phyloP scores from a whole-genome alignment of 2,329 filamentous ascomycete species.

The Calonectria ilicicola region DNA sequence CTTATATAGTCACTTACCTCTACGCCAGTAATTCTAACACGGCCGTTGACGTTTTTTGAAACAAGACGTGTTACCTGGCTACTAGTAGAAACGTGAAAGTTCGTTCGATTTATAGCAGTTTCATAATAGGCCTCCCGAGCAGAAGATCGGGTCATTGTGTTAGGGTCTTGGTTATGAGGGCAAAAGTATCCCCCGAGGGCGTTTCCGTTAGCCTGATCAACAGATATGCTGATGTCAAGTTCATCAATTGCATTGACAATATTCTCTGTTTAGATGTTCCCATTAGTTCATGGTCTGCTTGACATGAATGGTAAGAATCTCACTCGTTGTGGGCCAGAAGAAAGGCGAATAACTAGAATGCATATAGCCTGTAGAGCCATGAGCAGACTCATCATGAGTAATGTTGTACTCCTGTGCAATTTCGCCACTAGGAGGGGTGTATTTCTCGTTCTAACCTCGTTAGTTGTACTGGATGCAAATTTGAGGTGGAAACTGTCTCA shows the following conservation, averaged over 20 bases:
- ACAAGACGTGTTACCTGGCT: slow-evolving; percentile 35
- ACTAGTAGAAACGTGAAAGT: slow-evolving; percentile 27
- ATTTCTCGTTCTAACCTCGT: slow-evolving; percentile 29
- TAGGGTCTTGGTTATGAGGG: slow-evolving; percentile 34
- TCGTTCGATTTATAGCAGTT: slow-evolving; percentile 18
- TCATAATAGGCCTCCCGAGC: slow-evolving; percentile 37
- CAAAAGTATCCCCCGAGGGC: slow-evolving; percentile 37
- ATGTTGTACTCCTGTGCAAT: slow-evolving; percentile 31
- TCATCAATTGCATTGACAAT: slow-evolving; percentile 26
- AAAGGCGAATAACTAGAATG: slow-evolving; percentile 36
- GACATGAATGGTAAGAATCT: background rate
- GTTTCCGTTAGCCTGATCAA: slow-evolving; percentile 35
- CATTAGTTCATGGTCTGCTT: fast-evolving
- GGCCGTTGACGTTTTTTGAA: slow-evolving; percentile 21
- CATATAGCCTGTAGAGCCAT: slow-evolving; percentile 31
- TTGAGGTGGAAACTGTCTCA: fast-evolving
- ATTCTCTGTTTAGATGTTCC: slow-evolving; percentile 15
- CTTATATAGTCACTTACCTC: slow-evolving; percentile 26
- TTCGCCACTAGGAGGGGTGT: slow-evolving; percentile 16
- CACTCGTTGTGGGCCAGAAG: slow-evolving; percentile 41
- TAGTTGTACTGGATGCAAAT: background rate
- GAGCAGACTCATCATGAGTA: slow-evolving; percentile 26
- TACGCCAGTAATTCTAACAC: slow-evolving; percentile 27
- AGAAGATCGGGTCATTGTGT: slow-evolving; percentile 28
- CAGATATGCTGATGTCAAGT: slow-evolving; percentile 23